These are phyloP conservation scores for Graphilbum fragrans DNA, from an alignment of 2,329 filamentous ascomycete genomes.

Conservation along the genomic window DNA sequence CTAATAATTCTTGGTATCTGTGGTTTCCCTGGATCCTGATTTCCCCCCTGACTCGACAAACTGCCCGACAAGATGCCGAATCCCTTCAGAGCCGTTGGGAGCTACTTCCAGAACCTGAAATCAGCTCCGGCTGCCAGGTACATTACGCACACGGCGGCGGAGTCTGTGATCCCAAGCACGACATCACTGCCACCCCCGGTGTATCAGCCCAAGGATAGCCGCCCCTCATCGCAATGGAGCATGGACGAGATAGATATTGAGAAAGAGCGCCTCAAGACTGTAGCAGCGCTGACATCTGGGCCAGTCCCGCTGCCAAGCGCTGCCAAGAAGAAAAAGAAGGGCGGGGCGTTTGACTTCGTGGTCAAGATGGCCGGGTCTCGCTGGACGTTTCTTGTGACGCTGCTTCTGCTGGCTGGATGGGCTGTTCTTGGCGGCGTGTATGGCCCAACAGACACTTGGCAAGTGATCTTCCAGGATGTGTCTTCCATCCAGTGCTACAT, in stretches of 20 bases:
- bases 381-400: conserved; percentile 16
- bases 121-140: conserved; percentile 11
- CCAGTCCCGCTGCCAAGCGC: no score
- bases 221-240: no score
- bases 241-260: conserved; percentile 6
- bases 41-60: no score
- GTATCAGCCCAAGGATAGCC: no score
- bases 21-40: background rate
- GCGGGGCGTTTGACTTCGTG: conserved; percentile 7
- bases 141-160: conserved; percentile 7
- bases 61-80: conserved; percentile 2
- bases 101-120: conserved; percentile 9
- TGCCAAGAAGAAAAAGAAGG: conserved; percentile 5
- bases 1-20: background rate
- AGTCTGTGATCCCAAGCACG: conserved; percentile 9
- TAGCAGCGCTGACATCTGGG: background rate
- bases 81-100: conserved; percentile 3
- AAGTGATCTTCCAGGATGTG: conserved; percentile 22
- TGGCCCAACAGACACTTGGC: conserved; percentile 21
- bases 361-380: conserved; percentile 11
- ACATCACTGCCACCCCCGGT: conserved; percentile 7
- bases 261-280: conserved; percentile 4
- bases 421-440: conserved; percentile 17
- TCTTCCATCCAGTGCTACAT: conserved; percentile 24
- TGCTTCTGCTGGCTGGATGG: conserved; percentile 18